Evolutionary conservation across 345 rosid genomes (phyloP).

Genomic region (Populus pruinosa): DNA sequence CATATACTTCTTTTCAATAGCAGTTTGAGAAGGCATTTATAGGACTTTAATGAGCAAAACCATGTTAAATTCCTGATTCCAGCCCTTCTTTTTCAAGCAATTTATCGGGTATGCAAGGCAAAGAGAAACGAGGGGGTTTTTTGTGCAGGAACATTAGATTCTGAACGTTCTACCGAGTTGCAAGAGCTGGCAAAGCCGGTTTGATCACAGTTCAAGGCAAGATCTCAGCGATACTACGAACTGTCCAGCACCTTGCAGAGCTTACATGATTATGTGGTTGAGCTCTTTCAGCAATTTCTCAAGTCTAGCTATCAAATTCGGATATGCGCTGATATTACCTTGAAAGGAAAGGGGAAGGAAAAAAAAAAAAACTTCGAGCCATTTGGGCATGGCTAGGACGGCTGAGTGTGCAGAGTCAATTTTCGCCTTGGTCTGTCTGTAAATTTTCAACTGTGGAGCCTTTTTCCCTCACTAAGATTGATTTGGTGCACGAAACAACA

Average conservation of each 20-base stretch:
- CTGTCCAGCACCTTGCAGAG: conserved; percentile 22
- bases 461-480: too few species aligned
- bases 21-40: too few species aligned
- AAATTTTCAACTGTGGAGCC: too few species aligned
- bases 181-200: conserved; percentile 94
- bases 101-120: not conserved
- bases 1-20: too few species aligned
- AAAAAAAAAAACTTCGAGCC: too few species aligned
- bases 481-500: too few species aligned
- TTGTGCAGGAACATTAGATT: conserved; percentile 66
- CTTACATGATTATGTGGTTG: not conserved
- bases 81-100: not conserved
- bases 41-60: conserved; percentile 79
- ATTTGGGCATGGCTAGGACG: too few species aligned
- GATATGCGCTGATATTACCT: conserved; percentile 12
- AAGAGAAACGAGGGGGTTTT: not conserved
- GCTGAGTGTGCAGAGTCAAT: too few species aligned
- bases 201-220: conserved; percentile 82
- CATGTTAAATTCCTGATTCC: conserved; percentile 44
- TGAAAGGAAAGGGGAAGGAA: too few species aligned
- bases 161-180: conserved; percentile 63
- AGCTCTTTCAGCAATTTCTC: not conserved
- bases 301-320: not conserved
- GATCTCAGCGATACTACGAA: conserved; percentile 88
- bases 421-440: too few species aligned